phyloP scores from a whole-genome alignment of 2,329 filamentous ascomycete genomes.

The Neopestalotiopsis rosae region DNA sequence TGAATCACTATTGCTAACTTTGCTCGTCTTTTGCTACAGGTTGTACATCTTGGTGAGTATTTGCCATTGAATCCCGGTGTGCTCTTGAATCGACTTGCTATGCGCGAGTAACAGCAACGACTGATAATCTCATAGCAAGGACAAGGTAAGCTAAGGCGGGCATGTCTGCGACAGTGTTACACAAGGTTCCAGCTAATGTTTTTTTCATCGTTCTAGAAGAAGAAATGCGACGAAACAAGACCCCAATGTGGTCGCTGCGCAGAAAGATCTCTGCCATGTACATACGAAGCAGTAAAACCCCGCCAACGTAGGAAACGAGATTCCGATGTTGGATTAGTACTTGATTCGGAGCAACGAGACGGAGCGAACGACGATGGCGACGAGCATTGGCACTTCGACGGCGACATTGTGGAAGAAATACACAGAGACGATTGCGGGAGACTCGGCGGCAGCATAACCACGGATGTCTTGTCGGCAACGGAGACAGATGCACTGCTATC shows the following conservation, averaged over 20 bases:
- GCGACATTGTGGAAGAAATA: slow-evolving; percentile 21
- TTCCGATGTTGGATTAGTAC: slow-evolving; percentile 28
- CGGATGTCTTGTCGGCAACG: slow-evolving; percentile 23
- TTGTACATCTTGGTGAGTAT: slow-evolving; percentile 56
- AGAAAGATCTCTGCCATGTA: slow-evolving; percentile 54
- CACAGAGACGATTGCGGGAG: slow-evolving; percentile 28
- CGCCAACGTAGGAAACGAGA: slow-evolving; percentile 47
- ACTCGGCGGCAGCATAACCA: slow-evolving; percentile 25
- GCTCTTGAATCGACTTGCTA: slow-evolving; percentile 22
- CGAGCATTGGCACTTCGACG: slow-evolving; percentile 27
- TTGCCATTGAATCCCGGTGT: slow-evolving; percentile 20
- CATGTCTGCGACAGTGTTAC: background rate
- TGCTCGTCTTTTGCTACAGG: slow-evolving; percentile 39
- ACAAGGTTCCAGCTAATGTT: slow-evolving; percentile 19
- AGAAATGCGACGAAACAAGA: slow-evolving; percentile 61
- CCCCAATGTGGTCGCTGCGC: slow-evolving; percentile 56
- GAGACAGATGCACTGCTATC: slow-evolving; percentile 11
- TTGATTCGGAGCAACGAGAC: background rate
- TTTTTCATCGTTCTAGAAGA: slow-evolving; percentile 48
- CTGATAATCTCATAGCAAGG: slow-evolving; percentile 46
- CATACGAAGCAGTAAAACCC: slow-evolving; percentile 54
- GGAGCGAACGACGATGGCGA: slow-evolving; percentile 17
- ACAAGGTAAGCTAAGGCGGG: slow-evolving; percentile 52
- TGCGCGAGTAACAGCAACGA: slow-evolving; percentile 14
- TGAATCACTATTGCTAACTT: slow-evolving; percentile 1